phyloP scores from a whole-genome alignment of 2,329 filamentous ascomycete species.

The Trichoderma asperellum region DNA sequence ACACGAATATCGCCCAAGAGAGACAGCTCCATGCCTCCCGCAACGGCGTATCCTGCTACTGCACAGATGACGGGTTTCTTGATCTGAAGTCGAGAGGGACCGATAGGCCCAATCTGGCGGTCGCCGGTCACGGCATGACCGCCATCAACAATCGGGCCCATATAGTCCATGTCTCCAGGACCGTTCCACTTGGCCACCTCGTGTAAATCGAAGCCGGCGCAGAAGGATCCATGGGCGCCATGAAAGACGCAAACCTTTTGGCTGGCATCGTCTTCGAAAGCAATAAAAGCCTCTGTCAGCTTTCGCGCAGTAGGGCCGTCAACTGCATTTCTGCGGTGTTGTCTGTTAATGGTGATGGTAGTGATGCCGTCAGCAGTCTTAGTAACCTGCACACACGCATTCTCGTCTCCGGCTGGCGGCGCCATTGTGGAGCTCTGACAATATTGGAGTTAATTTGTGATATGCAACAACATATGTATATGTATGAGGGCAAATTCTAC shows the following conservation, averaged over 20 bases:
- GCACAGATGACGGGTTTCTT: constrained; percentile 58
- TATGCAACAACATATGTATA: not conserved
- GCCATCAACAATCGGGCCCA: constrained; percentile 24
- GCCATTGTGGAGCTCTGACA: not conserved
- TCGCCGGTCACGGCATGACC: constrained; percentile 7
- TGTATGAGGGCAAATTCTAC: not conserved
- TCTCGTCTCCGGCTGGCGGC: constrained; percentile 25
- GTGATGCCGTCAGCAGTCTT: constrained; percentile 50
- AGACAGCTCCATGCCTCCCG: constrained; percentile 56
- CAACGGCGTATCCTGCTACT: constrained; percentile 57
- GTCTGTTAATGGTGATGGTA: constrained; percentile 59
- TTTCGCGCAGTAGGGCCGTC: constrained; percentile 52
- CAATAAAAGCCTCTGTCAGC: constrained; percentile 52
- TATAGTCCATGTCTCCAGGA: constrained; percentile 24
- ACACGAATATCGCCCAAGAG: constrained; percentile 58
- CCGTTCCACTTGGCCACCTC: constrained; percentile 41
- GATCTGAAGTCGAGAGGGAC: constrained; percentile 54
- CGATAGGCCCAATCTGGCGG: constrained; percentile 50
- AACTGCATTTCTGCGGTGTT: constrained; percentile 55
- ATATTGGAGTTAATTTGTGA: not conserved
- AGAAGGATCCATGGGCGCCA: constrained; percentile 53
- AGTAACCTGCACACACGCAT: constrained; percentile 31
- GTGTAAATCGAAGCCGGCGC: constrained; percentile 57
- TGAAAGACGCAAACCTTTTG: constrained; percentile 59
- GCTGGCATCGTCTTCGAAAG: constrained; percentile 52